Evolutionary conservation across 345 rosid species (phyloP), one percentile per base, ranked within the genome.

Genomic region (Populus nigra): DNA sequence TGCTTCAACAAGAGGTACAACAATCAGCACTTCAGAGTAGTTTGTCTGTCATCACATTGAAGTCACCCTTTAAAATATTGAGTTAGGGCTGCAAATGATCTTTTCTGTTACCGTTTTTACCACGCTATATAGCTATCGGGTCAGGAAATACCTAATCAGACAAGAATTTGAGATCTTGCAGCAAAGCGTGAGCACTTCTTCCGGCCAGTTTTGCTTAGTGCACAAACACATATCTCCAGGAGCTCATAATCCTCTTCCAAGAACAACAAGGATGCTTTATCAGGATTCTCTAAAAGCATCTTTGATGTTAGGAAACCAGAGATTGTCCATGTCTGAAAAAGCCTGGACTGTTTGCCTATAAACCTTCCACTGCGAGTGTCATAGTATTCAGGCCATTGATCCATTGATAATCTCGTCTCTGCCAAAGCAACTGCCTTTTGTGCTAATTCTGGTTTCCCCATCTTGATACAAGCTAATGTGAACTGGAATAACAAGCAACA

Each of bases 171-270:
- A 31, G 90, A 84, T 79, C 85, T 86, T 4, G 92, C 76, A 27
- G 87, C 82, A 29, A 61, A 67, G 50, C 93, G 94, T 0, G 94
- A 86, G 72, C 98, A 96, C 72, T 91, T 92, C 89, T 75, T 90
- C 69, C 88, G 82, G 35, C 89, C 90, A 8, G 80, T 80, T 84
- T 84, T 90, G 76, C 83, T 57, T 0, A 96, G 89, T 4, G 86
- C 89, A 68, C 98, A 96, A 8, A 93, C 94, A 17, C 99, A 93
- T 0, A 79, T 89, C 89, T 91, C 92, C 12, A 96, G 96, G 57
- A 96, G 90, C 83, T 92, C 92, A 35, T 91, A 93, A 82, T 96
- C 98, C 78, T 96, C 99, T 59, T 90, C 91, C 97, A 98, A 92
- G 80, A 84, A 90, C 84, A 93, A 84, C 79, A 87, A 78, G 18